phyloP scores from a whole-genome alignment of 2,329 filamentous ascomycete genomes.

The Huntiella abstrusa region DNA sequence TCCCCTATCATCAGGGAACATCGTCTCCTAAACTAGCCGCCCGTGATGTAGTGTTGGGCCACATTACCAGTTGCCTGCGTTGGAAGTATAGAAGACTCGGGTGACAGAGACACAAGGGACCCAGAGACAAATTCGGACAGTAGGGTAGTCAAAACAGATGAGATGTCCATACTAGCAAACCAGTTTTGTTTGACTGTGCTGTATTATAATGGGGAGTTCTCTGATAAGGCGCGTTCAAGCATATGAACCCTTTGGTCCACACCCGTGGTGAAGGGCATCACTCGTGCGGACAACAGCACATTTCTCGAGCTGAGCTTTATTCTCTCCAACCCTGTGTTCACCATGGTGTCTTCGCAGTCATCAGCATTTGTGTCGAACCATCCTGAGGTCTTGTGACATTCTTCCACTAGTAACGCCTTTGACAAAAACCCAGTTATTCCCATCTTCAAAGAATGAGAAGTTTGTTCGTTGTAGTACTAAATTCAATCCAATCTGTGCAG shows the following conservation, averaged over 20 bases:
- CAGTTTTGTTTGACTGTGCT: slow-evolving; percentile 15
- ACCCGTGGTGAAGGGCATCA: slow-evolving; percentile 59
- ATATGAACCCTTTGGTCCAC: slow-evolving; percentile 41
- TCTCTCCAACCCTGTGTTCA: slow-evolving; percentile 46
- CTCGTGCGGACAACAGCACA: slow-evolving; percentile 55
- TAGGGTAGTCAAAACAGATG: slow-evolving; percentile 39
- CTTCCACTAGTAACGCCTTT: slow-evolving; percentile 48
- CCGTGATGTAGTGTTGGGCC: slow-evolving; percentile 41
- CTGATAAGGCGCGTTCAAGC: slow-evolving; percentile 48
- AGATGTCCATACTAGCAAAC: slow-evolving; percentile 43
- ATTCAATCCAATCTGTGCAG: no score
- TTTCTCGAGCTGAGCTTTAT: slow-evolving; percentile 50
- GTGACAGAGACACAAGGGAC: slow-evolving; percentile 29
- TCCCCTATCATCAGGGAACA: slow-evolving; percentile 47
- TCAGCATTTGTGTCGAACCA: slow-evolving; percentile 71
- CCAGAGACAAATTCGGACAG: slow-evolving; percentile 12
- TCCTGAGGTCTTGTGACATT: slow-evolving; percentile 53
- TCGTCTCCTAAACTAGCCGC: slow-evolving; percentile 52
- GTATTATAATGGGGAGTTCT: no score
- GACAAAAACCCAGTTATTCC: slow-evolving; percentile 49
- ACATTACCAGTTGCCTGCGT: slow-evolving; percentile 38
- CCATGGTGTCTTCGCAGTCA: slow-evolving; percentile 49
- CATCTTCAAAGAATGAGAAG: no score
- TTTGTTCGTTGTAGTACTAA: no score
- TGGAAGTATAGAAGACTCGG: slow-evolving; percentile 48